phyloP scores from a whole-genome alignment of 208 protist genomes.

The Crithidia fasciculata region DNA sequence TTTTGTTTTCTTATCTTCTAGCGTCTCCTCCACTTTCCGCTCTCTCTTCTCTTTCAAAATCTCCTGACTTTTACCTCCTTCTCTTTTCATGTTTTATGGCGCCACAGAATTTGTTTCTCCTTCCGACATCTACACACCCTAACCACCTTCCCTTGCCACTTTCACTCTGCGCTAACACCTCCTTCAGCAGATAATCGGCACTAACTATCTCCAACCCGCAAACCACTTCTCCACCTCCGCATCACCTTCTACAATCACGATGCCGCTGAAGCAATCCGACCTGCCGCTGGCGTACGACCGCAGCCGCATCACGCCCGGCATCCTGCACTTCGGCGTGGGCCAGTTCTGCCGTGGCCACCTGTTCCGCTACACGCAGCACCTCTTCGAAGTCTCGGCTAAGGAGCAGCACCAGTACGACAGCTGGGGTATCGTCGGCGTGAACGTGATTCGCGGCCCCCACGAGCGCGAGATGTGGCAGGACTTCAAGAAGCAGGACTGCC shows the following conservation, averaged over 20 bases:
- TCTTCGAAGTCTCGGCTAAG: constrained; percentile 34
- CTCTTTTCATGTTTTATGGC: too few species aligned
- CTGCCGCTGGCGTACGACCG: constrained; percentile 38
- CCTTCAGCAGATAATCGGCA: too few species aligned
- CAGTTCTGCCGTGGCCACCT: constrained; percentile 46
- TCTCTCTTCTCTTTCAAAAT: too few species aligned
- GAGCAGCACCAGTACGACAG: constrained; percentile 29
- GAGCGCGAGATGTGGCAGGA: constrained; percentile 41
- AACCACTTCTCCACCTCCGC: neutral
- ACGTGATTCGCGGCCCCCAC: constrained; percentile 31
- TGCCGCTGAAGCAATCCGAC: constrained; percentile 26
- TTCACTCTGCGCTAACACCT: too few species aligned
- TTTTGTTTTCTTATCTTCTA: too few species aligned
- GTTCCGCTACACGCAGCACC: constrained; percentile 40
- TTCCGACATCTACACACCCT: too few species aligned
- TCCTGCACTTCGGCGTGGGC: constrained; percentile 43
- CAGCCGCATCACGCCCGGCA: constrained; percentile 31
- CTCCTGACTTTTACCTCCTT: too few species aligned
- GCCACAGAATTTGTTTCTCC: too few species aligned
- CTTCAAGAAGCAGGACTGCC: constrained; percentile 45
- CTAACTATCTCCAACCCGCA: too few species aligned
- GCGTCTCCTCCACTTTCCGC: too few species aligned
- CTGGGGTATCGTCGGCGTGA: constrained; percentile 44
- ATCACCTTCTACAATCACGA: neutral
- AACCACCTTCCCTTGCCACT: too few species aligned